These are phyloP conservation scores for Metschnikowia kofuensis DNA, from an alignment of 805 yeast species.

Conservation along the genomic window DNA sequence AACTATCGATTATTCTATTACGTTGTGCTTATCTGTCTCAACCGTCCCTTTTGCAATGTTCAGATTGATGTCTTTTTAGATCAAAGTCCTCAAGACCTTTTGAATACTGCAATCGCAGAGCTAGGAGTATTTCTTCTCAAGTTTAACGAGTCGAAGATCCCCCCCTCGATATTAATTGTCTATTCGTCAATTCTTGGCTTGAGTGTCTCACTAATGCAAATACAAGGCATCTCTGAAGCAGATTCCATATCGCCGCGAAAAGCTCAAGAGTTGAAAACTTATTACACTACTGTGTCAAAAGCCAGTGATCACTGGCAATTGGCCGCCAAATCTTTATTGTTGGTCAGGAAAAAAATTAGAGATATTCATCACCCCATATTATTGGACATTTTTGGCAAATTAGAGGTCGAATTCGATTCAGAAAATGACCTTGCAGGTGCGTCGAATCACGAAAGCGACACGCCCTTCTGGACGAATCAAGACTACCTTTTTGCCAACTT, in stretches of 20 bases:
- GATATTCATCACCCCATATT: slow-evolving; percentile 8
- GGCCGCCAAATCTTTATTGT: slow-evolving; percentile 16
- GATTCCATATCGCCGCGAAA: neutral
- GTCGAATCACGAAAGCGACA: slow-evolving; percentile 8
- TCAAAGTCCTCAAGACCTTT: slow-evolving; percentile 9
- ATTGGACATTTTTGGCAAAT: slow-evolving; percentile 8
- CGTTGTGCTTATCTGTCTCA: slow-evolving; percentile 17
- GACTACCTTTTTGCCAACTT: slow-evolving; percentile 16
- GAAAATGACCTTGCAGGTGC: slow-evolving; percentile 9
- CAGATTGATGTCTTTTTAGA: slow-evolving; percentile 8
- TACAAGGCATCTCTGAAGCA: slow-evolving; percentile 1
- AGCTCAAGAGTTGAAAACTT: slow-evolving; percentile 11
- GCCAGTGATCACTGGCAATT: slow-evolving; percentile 17
- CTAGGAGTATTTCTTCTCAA: slow-evolving; percentile 11
- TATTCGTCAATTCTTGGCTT: slow-evolving; percentile 17
- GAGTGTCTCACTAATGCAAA: slow-evolving; percentile 12
- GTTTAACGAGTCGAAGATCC: slow-evolving; percentile 10
- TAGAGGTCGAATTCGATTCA: slow-evolving; percentile 1
- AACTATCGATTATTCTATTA: slow-evolving; percentile 18
- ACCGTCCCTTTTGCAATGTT: slow-evolving; percentile 14
- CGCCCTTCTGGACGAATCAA: slow-evolving; percentile 10
- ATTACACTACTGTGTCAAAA: slow-evolving; percentile 11
- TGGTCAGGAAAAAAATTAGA: slow-evolving; percentile 12
- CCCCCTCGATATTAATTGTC: slow-evolving; percentile 15
- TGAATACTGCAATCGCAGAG: slow-evolving; percentile 15